Conservation (phyloP, 208 protist genomes). For the Trichomonas gallinae region DNA sequence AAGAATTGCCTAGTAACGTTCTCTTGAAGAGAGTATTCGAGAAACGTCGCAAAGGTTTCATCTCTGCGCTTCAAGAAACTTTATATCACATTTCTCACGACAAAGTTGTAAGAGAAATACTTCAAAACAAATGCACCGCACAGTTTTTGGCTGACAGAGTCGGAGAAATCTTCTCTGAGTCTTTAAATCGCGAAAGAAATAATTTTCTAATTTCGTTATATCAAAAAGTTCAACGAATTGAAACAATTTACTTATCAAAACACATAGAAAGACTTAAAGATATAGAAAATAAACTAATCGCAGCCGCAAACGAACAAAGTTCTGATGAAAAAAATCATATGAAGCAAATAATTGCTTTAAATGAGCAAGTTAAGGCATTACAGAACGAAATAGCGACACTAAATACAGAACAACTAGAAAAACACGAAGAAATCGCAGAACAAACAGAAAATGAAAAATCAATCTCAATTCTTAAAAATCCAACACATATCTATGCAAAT, state of each 20-base stretch:
- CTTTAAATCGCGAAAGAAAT: background rate
- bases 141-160: background rate
- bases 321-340: background rate
- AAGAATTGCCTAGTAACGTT: background rate
- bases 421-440: background rate
- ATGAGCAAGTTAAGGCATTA: background rate
- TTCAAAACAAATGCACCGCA: background rate
- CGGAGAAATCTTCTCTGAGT: background rate
- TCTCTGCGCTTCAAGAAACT: background rate
- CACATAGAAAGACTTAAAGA: background rate
- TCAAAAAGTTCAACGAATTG: background rate
- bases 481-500: background rate
- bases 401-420: background rate
- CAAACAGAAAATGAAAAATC: background rate
- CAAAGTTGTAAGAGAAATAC: background rate
- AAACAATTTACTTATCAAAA: background rate
- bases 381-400: background rate
- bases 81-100: background rate
- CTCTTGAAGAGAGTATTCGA: background rate
- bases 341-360: background rate
- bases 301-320: background rate
- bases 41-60: background rate
- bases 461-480: background rate
- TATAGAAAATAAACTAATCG: background rate
- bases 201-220: background rate